Percentiles rank a stretch among this genome's conserved stretches.
phyloP scores from a whole-genome alignment of 2,329 filamentous ascomycete species.

The Hymenoscyphus salicellus region DNA sequence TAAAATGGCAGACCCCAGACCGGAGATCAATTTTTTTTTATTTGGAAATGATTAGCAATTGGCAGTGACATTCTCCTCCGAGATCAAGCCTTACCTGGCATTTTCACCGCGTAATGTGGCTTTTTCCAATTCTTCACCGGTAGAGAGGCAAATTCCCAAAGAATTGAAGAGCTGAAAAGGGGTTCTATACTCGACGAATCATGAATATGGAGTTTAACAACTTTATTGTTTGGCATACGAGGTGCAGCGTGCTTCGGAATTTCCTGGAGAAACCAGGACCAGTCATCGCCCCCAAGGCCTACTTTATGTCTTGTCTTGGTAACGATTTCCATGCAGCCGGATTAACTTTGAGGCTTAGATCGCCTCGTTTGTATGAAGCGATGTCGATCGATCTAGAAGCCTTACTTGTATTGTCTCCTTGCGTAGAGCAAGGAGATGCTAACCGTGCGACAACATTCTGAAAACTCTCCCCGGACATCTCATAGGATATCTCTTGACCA shows the following conservation, averaged over 20 bases:
- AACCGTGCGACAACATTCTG: not conserved
- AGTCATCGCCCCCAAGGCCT: not conserved
- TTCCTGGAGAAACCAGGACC: not conserved
- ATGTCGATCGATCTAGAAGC: constrained; percentile 2
- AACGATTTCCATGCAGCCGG: constrained; percentile 1
- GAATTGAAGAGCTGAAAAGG: not conserved
- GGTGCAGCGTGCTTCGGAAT: not conserved
- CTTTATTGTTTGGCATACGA: not conserved
- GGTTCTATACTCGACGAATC: constrained; percentile 2
- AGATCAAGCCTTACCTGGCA: not conserved
- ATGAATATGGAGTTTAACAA: not conserved
- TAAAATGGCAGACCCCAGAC: not conserved
- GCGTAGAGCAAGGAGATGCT: not conserved
- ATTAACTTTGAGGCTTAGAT: constrained; percentile 4
- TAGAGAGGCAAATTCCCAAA: constrained; percentile 18
- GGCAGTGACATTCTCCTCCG: not conserved
- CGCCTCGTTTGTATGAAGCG: not conserved
- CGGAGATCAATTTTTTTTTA: not conserved
- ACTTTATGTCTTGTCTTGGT: not conserved
- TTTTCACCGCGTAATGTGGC: not conserved
- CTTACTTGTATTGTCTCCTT: not conserved
- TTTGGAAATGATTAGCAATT: not conserved
- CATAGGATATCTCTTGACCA: not conserved
- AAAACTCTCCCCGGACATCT: not conserved
- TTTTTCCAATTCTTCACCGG: constrained; percentile 14